Evolutionary conservation across 495 filamentous ascomycete species (phyloP).

Genomic region (Bathelium albidoporum): DNA sequence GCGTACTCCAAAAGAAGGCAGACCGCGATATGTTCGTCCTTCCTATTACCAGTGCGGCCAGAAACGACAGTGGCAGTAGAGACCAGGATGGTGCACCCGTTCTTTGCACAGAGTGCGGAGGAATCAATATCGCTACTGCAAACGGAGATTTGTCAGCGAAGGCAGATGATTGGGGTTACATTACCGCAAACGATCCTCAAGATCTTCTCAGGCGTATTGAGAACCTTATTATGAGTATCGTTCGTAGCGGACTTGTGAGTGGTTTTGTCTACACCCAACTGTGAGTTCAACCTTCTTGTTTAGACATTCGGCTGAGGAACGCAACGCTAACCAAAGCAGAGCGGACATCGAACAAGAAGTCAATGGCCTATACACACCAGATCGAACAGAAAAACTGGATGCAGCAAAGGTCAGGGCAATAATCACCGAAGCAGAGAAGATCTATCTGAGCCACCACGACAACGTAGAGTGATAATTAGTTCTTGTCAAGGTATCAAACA

Average conservation of each 20-base stretch:
- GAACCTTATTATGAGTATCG: conserved; percentile 21
- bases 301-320: neutral
- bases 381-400: conserved; percentile 24
- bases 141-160: conserved; percentile 17
- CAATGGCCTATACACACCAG: conserved; percentile 26
- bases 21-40: conserved; percentile 40
- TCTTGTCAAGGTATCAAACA: too few species aligned
- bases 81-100: conserved; percentile 43
- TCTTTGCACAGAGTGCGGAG: conserved; percentile 49
- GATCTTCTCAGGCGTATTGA: conserved; percentile 24
- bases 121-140: conserved; percentile 46
- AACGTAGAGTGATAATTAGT: neutral
- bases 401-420: conserved; percentile 15
- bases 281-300: conserved; percentile 7
- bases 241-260: conserved; percentile 19
- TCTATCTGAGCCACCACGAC: conserved; percentile 12
- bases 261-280: conserved; percentile 30
- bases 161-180: conserved; percentile 27
- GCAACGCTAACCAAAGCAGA: neutral
- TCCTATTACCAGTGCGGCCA: conserved; percentile 26
- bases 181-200: conserved; percentile 19
- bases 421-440: conserved; percentile 14
- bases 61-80: conserved; percentile 33
- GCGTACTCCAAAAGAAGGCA: conserved; percentile 38
- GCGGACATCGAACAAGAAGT: conserved; percentile 30